A percentile compares a stretch with the other conserved stretches of the same genome.
Evolutionary conservation across 495 filamentous ascomycete species (phyloP).

Genomic region (Penicillium alfredii): DNA sequence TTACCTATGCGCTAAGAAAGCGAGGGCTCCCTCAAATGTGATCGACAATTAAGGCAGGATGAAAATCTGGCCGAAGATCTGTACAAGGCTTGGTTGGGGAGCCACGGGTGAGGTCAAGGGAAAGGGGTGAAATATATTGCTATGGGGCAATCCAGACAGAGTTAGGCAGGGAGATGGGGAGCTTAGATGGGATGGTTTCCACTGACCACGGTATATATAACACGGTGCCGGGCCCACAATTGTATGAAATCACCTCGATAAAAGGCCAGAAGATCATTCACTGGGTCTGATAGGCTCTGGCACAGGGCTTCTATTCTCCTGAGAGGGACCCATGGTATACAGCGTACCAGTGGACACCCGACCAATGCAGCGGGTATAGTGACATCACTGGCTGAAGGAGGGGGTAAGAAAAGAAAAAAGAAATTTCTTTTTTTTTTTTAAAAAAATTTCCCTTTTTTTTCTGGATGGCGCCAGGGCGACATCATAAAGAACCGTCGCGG

Average conservation of each 20-base stretch:
- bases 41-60: no score
- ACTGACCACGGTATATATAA: no score
- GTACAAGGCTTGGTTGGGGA: background rate
- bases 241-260: background rate
- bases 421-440: no score
- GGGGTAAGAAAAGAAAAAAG: background rate
- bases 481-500: background rate
- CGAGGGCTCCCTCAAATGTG: no score
- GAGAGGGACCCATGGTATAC: no score
- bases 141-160: no score
- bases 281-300: constrained; percentile 14
- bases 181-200: background rate
- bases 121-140: background rate
- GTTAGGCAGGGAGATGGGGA: background rate
- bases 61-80: no score
- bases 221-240: no score
- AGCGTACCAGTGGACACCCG: no score
- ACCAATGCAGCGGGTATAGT: no score
- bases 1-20: no score
- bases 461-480: background rate
- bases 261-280: constrained; percentile 4
- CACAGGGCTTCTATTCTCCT: constrained; percentile 4
- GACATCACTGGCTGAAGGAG: constrained; percentile 27
- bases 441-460: background rate
- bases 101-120: background rate